Evolutionary conservation across 1,284 basidiomycete genomes (phyloP).

Genomic region (Rhodotorula sp.): DNA sequence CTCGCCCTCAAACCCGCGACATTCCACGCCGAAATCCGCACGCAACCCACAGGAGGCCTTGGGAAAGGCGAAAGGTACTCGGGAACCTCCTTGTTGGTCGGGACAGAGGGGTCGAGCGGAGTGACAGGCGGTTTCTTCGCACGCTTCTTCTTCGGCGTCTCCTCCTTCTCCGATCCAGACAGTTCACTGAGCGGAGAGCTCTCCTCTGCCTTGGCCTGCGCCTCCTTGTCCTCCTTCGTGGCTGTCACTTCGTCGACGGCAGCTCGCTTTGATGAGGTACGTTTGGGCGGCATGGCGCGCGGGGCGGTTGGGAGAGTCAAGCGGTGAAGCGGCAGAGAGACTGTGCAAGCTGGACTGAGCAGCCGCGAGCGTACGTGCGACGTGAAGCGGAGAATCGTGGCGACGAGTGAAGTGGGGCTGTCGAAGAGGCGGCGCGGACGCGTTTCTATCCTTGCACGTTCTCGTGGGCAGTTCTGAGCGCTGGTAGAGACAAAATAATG

Average conservation of each 20-base stretch:
- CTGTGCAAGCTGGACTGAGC: too few relatives aligned
- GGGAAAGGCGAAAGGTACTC: slow-evolving; percentile 30
- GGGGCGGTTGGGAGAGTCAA: not conserved
- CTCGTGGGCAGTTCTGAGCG: not conserved
- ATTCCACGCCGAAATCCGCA: slow-evolving; percentile 41
- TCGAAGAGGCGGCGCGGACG: not conserved
- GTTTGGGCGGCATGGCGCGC: not conserved
- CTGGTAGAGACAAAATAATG: not conserved
- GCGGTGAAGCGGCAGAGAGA: not conserved
- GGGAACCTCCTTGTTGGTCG: slow-evolving; percentile 42
- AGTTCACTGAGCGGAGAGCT: slow-evolving; percentile 8
- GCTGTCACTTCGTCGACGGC: not conserved
- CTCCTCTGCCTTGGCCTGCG: not conserved
- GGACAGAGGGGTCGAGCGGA: slow-evolving; percentile 40
- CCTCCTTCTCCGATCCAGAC: not conserved
- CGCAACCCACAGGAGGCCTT: slow-evolving; percentile 19
- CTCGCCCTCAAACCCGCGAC: slow-evolving; percentile 41
- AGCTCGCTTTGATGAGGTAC: too few relatives aligned
- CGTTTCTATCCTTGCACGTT: not conserved
- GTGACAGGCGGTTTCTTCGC: slow-evolving; percentile 40
- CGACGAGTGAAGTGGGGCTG: not conserved
- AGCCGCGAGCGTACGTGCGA: not conserved
- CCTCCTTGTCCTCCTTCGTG: not conserved
- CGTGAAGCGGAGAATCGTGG: not conserved
- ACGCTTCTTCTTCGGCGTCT: slow-evolving; percentile 16